These are phyloP conservation scores for Alternaria triticimaculans DNA, from an alignment of 2,329 filamentous ascomycete genomes.

Conservation along the genomic window DNA sequence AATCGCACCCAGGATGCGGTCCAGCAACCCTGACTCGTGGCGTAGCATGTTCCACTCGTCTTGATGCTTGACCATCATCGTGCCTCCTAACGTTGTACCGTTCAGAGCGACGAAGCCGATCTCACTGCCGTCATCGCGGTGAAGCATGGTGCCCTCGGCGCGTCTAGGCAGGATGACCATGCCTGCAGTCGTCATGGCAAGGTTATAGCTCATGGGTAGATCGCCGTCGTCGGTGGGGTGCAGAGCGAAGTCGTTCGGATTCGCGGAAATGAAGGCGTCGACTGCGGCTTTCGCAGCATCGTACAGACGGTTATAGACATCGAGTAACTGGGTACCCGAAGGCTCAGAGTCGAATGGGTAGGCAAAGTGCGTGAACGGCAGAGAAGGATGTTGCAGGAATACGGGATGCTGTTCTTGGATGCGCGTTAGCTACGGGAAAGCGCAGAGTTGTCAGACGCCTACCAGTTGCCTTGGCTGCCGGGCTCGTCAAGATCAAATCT, in stretches of 20 bases:
- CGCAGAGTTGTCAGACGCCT: not conserved
- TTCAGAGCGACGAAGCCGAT: slow-evolving; percentile 59
- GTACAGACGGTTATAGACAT: slow-evolving; percentile 46
- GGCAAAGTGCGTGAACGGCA: slow-evolving; percentile 61
- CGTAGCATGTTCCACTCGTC: slow-evolving; percentile 60
- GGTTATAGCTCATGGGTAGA: slow-evolving; percentile 63
- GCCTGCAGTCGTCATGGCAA: slow-evolving; percentile 61
- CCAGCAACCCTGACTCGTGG: slow-evolving; percentile 50
- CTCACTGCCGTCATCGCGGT: slow-evolving; percentile 46
- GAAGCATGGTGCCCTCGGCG: slow-evolving; percentile 53
- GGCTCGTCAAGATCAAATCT: slow-evolving; percentile 46
- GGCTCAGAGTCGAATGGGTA: slow-evolving; percentile 51
- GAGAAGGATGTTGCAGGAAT: slow-evolving; percentile 24
- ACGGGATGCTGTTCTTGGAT: slow-evolving; percentile 7
- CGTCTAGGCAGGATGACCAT: slow-evolving; percentile 63
- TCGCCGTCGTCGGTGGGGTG: slow-evolving; percentile 43
- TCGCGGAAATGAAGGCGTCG: slow-evolving; percentile 51
- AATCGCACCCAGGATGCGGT: slow-evolving; percentile 51
- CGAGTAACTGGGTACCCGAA: slow-evolving; percentile 43
- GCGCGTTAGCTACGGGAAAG: slow-evolving; percentile 9
- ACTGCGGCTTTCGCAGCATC: slow-evolving; percentile 41
- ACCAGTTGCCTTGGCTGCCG: slow-evolving; percentile 9
- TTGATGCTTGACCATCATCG: slow-evolving; percentile 64
- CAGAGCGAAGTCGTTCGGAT: slow-evolving; percentile 38
- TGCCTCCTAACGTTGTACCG: slow-evolving; percentile 64